These are phyloP conservation scores for Pyrenochaeta sp. DNA, from an alignment of 2,329 filamentous ascomycete species.

Conservation along the genomic window DNA sequence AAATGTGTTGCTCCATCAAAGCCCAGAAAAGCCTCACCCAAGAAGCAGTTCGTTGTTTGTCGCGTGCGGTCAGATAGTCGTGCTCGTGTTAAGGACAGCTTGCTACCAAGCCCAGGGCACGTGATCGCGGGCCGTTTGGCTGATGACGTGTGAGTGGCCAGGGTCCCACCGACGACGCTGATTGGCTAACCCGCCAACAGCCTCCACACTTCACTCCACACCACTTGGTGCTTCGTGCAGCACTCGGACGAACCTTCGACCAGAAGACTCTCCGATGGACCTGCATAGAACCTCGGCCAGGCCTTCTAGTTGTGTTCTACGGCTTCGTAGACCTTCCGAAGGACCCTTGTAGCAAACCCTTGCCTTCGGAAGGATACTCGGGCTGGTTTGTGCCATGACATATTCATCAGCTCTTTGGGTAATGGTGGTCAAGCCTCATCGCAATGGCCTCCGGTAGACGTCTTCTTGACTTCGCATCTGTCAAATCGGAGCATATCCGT, in stretches of 20 bases:
- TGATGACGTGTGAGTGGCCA: too few relatives aligned
- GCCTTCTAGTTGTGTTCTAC: too few relatives aligned
- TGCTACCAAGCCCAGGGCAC: conserved; percentile 20
- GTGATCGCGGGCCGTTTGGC: too few relatives aligned
- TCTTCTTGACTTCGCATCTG: conserved; percentile 1
- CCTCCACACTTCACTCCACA: too few relatives aligned
- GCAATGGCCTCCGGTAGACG: conserved; percentile 14
- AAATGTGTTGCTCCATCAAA: conserved; percentile 20
- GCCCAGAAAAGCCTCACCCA: conserved; percentile 13
- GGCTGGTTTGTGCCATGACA: conserved; percentile 15
- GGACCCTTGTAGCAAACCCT: conserved; percentile 15
- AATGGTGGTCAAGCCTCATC: conserved; percentile 19
- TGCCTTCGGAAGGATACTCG: conserved; percentile 36
- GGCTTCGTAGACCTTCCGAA: too few relatives aligned
- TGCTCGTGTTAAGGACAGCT: conserved; percentile 19
- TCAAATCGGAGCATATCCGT: conserved; percentile 12
- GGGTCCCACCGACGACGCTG: too few relatives aligned
- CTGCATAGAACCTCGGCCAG: too few relatives aligned
- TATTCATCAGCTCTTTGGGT: conserved; percentile 21
- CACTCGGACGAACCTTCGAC: too few relatives aligned
- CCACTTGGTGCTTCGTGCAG: too few relatives aligned
- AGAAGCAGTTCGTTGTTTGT: conserved; percentile 15
- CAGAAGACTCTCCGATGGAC: too few relatives aligned
- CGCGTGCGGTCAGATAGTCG: conserved; percentile 18
- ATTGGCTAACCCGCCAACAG: too few relatives aligned